phyloP scores from a whole-genome alignment of 192 early-diverging fungal species.

The Coemansia sp. region DNA sequence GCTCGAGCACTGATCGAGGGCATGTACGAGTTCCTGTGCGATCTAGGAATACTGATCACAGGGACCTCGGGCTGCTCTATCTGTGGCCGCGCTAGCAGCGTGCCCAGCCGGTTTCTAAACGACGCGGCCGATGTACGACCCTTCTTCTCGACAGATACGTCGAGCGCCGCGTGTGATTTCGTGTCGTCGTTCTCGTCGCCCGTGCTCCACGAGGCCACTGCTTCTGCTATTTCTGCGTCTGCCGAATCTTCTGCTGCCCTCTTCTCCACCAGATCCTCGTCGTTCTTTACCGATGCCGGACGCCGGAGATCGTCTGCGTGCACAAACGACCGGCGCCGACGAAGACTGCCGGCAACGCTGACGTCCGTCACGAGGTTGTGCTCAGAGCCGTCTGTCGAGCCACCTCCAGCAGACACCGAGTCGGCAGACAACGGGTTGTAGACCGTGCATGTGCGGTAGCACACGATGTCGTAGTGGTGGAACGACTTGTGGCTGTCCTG shows the following conservation, averaged over 20 bases:
- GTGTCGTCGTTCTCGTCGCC: not conserved
- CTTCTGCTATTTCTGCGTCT: not conserved
- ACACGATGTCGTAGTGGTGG: slow-evolving; percentile 84
- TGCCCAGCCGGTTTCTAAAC: not conserved
- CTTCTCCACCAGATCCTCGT: not conserved
- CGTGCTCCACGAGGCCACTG: too few relatives aligned
- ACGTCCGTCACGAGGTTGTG: not conserved
- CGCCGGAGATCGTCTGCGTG: slow-evolving; percentile 11
- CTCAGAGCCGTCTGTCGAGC: not conserved
- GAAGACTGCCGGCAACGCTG: not conserved
- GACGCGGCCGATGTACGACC: not conserved
- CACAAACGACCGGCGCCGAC: slow-evolving; percentile 28
- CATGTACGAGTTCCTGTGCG: not conserved
- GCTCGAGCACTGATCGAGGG: not conserved
- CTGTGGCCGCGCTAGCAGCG: slow-evolving; percentile 1
- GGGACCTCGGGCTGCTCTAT: not conserved
- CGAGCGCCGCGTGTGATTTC: too few relatives aligned
- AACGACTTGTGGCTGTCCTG: slow-evolving; percentile 91
- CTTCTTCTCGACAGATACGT: too few relatives aligned
- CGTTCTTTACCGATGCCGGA: not conserved
- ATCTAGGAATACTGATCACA: not conserved
- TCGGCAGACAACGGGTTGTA: not conserved
- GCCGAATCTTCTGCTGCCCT: not conserved
- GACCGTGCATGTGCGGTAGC: slow-evolving; percentile 61
- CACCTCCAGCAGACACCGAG: not conserved